phyloP scores from a whole-genome alignment of 805 yeast species.

The Danielia oregonensis region DNA sequence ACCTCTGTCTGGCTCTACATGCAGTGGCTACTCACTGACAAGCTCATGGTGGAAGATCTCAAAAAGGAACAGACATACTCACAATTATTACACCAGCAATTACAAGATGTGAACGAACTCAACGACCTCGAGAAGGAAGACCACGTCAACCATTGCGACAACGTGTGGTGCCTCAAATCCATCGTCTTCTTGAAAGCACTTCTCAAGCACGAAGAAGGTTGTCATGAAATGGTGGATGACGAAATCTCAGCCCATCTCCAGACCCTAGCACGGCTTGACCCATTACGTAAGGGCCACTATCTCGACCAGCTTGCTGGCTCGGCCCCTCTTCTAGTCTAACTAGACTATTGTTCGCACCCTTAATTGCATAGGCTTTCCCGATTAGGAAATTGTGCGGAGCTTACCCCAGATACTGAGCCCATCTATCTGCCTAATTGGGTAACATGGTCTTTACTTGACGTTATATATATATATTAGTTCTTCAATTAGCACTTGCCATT shows the following conservation, averaged over 20 bases:
- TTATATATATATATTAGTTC: no score
- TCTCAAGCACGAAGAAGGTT: slow-evolving; percentile 2
- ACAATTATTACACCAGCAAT: slow-evolving; percentile 42
- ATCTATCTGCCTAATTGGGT: no score
- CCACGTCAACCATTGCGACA: slow-evolving; percentile 45
- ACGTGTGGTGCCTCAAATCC: slow-evolving; percentile 73
- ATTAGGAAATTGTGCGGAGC: slow-evolving; percentile 1
- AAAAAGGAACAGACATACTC: slow-evolving; percentile 24
- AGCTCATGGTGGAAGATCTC: slow-evolving; percentile 31
- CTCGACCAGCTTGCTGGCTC: slow-evolving; percentile 29
- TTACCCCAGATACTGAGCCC: not conserved
- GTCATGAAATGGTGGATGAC: slow-evolving; percentile 14
- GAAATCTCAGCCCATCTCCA: slow-evolving; percentile 36
- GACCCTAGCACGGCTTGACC: slow-evolving; percentile 53
- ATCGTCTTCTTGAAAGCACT: slow-evolving; percentile 44
- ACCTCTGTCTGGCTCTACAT: slow-evolving; percentile 90
- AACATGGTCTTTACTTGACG: no score
- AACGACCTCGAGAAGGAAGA: slow-evolving; percentile 73
- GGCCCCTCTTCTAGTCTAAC: slow-evolving; percentile 9
- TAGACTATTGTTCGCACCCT: no score
- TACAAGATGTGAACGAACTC: slow-evolving; percentile 53
- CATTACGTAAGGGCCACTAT: slow-evolving; percentile 62
- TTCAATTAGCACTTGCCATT: not conserved
- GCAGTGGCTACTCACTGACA: slow-evolving; percentile 65
- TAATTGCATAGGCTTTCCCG: not conserved